Base-by-base conservation (phyloP, 2,329 filamentous ascomycete genomes). In the Phaeosphaeriaceae sp. region DNA sequence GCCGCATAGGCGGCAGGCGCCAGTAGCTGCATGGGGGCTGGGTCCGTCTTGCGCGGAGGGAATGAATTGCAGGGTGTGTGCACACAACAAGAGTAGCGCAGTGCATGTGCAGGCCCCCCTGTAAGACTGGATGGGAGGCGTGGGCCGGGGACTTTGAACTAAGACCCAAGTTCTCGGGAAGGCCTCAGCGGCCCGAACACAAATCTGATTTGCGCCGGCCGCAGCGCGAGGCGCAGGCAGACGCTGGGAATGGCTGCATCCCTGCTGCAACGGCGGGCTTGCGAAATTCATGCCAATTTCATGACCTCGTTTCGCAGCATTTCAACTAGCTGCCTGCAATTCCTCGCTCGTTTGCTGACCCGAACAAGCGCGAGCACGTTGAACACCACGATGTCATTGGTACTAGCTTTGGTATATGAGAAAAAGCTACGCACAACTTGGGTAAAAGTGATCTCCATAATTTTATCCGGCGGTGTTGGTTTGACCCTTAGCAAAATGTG, bases 1-100 rank as follows among this genome's bases (percentile, higher is more conserved):
- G 71, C 71, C 71, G 69, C 67, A 61, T 61, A 56, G 62, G 67
- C 68, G 68, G 73, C 69, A 72, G 64, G 75, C 74, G 74, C 66
- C 68, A 76, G 70, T 74, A 69, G 68, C 62, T 66, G 60, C 64
- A 69, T 66, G 61, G 62, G n/a, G 65, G 64, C 59, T 62, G 56
- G 61, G 68, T 67, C 66, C 68, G 63, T 76, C 68, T 71, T 60
- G 64, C 61, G 62, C 60, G 65, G 62, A 68, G 63, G 66, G 56
- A 57, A 53, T 51, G 56, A 61, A 61, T 56, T 42, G 20, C 42
- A 53, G 61, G 57, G 61, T 58, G 54, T 56, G 61, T 58, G 54
- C 54, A 60, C 61, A 56, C 60, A 66, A 60, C 54, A 56, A 51
- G 48, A 48, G 54, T 54, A 63, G 54, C 58, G 57, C 48, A 62